These are phyloP conservation scores for Penicillium sp. DNA, from an alignment of 2,329 filamentous ascomycete species.

Conservation along the genomic window DNA sequence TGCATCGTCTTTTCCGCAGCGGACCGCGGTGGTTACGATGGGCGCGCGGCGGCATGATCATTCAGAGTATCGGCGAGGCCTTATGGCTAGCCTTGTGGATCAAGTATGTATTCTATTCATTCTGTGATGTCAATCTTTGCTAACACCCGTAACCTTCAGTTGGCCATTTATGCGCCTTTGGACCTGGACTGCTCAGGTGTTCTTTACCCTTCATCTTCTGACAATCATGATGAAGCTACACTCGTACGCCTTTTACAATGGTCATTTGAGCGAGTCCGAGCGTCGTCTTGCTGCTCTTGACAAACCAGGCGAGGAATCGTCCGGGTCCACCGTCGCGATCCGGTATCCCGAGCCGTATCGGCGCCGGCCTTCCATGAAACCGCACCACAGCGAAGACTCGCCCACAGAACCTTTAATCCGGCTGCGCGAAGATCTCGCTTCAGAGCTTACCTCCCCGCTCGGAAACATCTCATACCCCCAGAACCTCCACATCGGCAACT, in stretches of 20 bases:
- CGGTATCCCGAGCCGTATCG: constrained; percentile 60
- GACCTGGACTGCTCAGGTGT: constrained; percentile 97
- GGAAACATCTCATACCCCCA: constrained; percentile 84
- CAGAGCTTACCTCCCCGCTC: constrained; percentile 83
- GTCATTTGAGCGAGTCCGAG: constrained; percentile 83
- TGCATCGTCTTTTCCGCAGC: constrained; percentile 63
- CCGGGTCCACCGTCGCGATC: constrained; percentile 57
- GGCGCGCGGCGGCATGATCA: constrained; percentile 66
- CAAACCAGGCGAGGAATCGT: constrained; percentile 60
- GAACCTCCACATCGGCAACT: constrained; percentile 80
- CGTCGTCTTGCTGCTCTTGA: constrained; percentile 75
- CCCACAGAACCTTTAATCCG: constrained; percentile 54
- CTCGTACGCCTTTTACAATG: constrained; percentile 97
- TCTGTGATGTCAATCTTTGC: background rate
- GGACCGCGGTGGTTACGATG: constrained; percentile 59
- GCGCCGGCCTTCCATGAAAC: constrained; percentile 24
- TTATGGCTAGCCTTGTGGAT: constrained; percentile 80
- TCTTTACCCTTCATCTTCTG: constrained; percentile 83
- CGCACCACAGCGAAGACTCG: constrained; percentile 25
- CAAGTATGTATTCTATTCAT: constrained; percentile 40
- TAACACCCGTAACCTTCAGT: constrained; percentile 26
- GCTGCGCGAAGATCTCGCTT: constrained; percentile 78
- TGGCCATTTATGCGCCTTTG: constrained; percentile 80
- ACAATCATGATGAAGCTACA: constrained; percentile 98
- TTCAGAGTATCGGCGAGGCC: constrained; percentile 78